A percentile compares a stretch with the other conserved stretches of the same genome.
phyloP scores from a whole-genome alignment of 345 rosid species.

The Pugionium dolabratum region DNA sequence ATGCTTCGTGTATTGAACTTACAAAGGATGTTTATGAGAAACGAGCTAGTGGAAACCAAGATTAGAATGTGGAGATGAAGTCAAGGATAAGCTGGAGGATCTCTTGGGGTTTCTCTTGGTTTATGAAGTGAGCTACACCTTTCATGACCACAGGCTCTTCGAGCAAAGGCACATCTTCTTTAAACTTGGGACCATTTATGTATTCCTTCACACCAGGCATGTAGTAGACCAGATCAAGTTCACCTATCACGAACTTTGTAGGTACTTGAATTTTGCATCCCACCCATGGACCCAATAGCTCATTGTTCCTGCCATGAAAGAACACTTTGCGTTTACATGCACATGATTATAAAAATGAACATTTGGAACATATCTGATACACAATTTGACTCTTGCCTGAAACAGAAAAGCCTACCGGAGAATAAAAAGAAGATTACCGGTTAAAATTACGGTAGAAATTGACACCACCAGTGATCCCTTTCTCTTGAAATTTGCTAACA shows the following conservation, averaged over 20 bases:
- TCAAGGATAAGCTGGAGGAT: conserved; percentile 28
- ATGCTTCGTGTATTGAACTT: background rate
- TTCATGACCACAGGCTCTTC: conserved; percentile 38
- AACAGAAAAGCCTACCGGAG: background rate
- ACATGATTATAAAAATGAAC: no score
- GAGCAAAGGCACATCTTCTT: conserved; percentile 36
- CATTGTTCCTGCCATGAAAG: conserved; percentile 31
- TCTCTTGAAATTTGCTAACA: conserved; percentile 37
- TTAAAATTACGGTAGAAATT: conserved; percentile 40
- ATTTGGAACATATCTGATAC: no score
- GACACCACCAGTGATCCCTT: conserved; percentile 35
- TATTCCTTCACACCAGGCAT: conserved; percentile 36
- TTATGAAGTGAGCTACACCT: conserved; percentile 36
- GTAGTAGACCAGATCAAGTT: conserved; percentile 23
- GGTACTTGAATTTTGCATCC: conserved; percentile 31
- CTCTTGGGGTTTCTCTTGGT: conserved; percentile 41
- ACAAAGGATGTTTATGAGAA: background rate
- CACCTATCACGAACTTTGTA: conserved; percentile 31
- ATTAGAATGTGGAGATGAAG: conserved; percentile 36
- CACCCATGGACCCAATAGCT: conserved; percentile 38
- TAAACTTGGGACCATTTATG: conserved; percentile 35
- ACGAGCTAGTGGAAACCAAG: background rate
- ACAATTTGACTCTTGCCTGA: no score
- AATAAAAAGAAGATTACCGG: conserved; percentile 12
- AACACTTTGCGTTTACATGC: background rate